Evolutionary conservation across 768 basidiomycete species (phyloP).

Genomic region (Tubosaeta sp.): DNA sequence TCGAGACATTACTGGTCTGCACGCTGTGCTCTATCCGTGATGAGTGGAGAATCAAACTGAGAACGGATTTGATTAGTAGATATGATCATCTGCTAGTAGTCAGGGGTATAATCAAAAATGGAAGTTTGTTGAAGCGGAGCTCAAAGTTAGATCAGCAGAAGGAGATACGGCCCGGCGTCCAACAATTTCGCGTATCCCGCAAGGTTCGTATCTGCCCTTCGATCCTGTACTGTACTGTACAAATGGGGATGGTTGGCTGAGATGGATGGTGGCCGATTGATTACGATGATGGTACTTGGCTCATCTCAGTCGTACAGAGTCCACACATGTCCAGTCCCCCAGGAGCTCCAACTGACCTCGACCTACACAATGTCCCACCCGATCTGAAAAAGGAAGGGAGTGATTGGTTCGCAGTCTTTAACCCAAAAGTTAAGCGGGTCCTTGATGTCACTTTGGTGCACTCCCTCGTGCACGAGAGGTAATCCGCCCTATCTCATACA

Average conservation of each 20-base stretch:
- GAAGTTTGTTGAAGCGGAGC: slow-evolving; percentile 20
- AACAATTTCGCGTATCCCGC: slow-evolving; percentile 13
- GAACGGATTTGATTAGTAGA: too few species aligned
- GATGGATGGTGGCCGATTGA: slow-evolving; percentile 18
- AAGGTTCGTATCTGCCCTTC: slow-evolving; percentile 21
- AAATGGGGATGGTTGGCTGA: background rate
- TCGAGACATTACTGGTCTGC: slow-evolving; percentile 11
- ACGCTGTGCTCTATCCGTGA: background rate
- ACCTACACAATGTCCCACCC: slow-evolving; percentile 30
- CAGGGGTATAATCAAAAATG: slow-evolving; percentile 9
- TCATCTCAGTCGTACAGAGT: slow-evolving; percentile 20
- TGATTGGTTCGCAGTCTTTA: slow-evolving; percentile 91
- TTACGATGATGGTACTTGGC: slow-evolving; percentile 18
- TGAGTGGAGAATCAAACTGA: background rate
- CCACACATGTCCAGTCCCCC: slow-evolving; percentile 52
- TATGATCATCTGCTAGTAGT: background rate
- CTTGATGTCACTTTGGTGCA: slow-evolving; percentile 80
- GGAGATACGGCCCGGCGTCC: slow-evolving; percentile 14
- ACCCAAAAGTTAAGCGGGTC: slow-evolving; percentile 70
- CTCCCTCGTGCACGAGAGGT: slow-evolving; percentile 91
- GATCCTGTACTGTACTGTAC: background rate
- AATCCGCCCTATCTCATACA: slow-evolving; percentile 15
- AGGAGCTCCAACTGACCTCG: slow-evolving; percentile 27
- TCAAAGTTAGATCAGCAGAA: slow-evolving; percentile 14
- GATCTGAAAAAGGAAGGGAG: slow-evolving; percentile 56